Base-by-base conservation (phyloP, 1,139 yeast genomes). In the Taphrina sp. region DNA sequence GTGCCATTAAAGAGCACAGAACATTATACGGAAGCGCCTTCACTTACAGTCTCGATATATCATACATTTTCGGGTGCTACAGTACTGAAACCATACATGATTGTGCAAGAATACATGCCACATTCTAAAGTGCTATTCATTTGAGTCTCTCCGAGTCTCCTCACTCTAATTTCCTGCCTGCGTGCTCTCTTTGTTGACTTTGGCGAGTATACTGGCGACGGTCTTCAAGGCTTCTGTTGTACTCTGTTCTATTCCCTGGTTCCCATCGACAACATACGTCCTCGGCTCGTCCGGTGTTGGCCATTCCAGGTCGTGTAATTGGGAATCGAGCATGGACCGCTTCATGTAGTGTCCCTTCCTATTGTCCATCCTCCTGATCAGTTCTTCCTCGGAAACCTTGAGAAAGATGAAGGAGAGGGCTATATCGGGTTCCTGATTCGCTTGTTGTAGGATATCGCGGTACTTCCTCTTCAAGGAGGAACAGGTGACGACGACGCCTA, bases 311-410 rank as follows among this genome's bases (percentile, higher is more conserved):
- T 41, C 46, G 10, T 23, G 22, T 12, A 57, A 37, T 33, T 57
- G 59, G 12, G 51, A 37, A 2, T 39, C 51, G 20, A 57, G 42
- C 59, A 61, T 58, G 34, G 8, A 33, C 23, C 44, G 57, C 59
- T 64, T 64, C 96, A 92, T 90, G 68, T 76, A 92, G 66, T 92
- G 98, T 51, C 80, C 81, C 62, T 77, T 69, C 61, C 98, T 75
- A 16, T 71, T 68, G 14, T 70, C 71, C 52, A 88, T 85, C 54
- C 97, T 76, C 36, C 71, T 68, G 19, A 77, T 61, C 51, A 89
- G 76, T 62, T 77, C 85, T 7, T 81, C 83, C 62, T 75, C 77
- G 3, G 80, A 72, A 10, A 89, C 84, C 65, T 79, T 76, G 51
- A 90, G 70, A 65, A 90, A 84, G 37, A 88, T 73, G 68, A 84